Conservation (phyloP, 2,329 filamentous ascomycete genomes). For the Colletotrichum sansevieriae region DNA sequence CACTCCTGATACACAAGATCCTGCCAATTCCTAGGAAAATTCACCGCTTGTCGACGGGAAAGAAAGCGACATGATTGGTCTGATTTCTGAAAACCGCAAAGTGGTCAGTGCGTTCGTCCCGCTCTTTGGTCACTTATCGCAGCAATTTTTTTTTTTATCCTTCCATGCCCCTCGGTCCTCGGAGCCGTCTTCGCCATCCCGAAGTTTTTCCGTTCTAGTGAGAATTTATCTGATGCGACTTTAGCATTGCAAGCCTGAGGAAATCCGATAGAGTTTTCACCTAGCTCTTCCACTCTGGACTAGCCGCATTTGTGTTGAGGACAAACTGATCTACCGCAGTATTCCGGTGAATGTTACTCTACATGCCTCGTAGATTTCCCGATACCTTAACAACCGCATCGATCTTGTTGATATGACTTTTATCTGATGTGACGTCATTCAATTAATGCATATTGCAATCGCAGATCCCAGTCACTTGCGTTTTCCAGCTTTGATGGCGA, state of each 20-base stretch:
- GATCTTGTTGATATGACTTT: neutral
- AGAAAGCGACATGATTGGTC: constrained; percentile 2
- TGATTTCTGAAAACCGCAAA: neutral
- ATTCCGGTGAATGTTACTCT: neutral
- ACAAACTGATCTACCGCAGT: neutral
- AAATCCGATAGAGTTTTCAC: neutral
- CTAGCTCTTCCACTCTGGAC: neutral
- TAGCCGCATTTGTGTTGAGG: neutral
- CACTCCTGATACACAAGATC: constrained; percentile 55
- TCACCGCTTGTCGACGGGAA: constrained; percentile 35
- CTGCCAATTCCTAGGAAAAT: constrained; percentile 52
- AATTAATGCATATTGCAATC: neutral
- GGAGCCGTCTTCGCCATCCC: constrained; percentile 29
- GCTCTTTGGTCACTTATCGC: constrained; percentile 32
- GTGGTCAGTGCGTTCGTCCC: constrained; percentile 24
- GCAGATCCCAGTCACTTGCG: constrained; percentile 17
- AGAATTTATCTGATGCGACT: constrained; percentile 8
- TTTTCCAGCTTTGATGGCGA: neutral
- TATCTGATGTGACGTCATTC: constrained; percentile 18
- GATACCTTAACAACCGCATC: neutral
- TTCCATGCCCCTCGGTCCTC: constrained; percentile 11
- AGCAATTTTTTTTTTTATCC: constrained; percentile 25
- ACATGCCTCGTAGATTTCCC: neutral
- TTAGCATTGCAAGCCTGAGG: neutral
- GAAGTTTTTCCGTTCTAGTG: constrained; percentile 25